These are phyloP conservation scores for Xylaria castorea DNA, from an alignment of 495 filamentous ascomycete species.

Conservation along the genomic window DNA sequence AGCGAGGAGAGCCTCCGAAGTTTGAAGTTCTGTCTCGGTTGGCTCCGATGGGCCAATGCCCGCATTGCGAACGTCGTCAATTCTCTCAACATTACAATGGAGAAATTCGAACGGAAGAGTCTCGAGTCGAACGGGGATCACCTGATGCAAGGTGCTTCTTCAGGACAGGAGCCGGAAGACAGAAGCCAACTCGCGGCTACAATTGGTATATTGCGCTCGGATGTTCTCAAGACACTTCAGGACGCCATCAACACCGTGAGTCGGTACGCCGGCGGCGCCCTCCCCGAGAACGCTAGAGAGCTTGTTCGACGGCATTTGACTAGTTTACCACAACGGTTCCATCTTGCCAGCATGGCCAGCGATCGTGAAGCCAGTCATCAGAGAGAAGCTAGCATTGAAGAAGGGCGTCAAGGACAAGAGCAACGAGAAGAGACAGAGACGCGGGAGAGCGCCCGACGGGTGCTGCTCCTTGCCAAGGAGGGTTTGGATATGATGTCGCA, in stretches of 20 bases:
- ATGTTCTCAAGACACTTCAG: constrained; percentile 77
- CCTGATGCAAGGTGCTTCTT: constrained; percentile 28
- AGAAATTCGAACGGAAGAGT: constrained; percentile 71
- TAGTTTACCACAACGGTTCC: constrained; percentile 79
- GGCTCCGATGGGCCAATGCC: constrained; percentile 77
- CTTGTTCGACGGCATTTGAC: constrained; percentile 81
- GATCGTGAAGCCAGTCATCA: constrained; percentile 37
- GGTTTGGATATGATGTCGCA: constrained; percentile 89
- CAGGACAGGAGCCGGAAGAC: constrained; percentile 40
- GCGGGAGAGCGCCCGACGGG: constrained; percentile 66
- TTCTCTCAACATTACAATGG: constrained; percentile 71
- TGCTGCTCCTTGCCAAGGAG: constrained; percentile 82
- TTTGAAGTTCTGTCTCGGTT: constrained; percentile 76
- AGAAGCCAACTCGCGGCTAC: constrained; percentile 56
- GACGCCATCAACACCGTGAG: constrained; percentile 79
- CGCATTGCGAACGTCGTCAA: constrained; percentile 73
- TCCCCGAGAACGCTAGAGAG: constrained; percentile 81
- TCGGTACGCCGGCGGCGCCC: constrained; percentile 79
- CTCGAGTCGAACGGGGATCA: constrained; percentile 31
- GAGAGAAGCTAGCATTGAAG: constrained; percentile 48
- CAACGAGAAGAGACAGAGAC: constrained; percentile 44
- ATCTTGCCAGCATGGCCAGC: constrained; percentile 55
- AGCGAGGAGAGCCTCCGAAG: constrained; percentile 80
- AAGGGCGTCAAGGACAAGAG: constrained; percentile 35
- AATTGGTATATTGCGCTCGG: constrained; percentile 72